Evolutionary conservation across 371 early-diverging fungal genomes (phyloP).

Genomic region (Homolaphlyctis polyrhiza): DNA sequence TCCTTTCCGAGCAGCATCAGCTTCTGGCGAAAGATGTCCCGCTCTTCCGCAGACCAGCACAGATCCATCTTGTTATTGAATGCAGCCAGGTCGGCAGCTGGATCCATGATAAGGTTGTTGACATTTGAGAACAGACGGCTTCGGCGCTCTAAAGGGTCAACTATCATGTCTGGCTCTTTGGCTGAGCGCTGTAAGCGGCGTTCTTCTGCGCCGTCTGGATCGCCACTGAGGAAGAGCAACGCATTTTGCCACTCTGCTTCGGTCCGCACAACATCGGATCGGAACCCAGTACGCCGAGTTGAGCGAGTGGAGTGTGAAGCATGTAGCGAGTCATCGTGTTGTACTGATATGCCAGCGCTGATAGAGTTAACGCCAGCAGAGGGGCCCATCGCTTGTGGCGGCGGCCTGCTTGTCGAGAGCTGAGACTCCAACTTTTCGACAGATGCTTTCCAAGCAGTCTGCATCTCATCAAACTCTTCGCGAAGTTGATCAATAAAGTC

Average conservation of each 20-base stretch:
- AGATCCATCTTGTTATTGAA: conserved; percentile 20
- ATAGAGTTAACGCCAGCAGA: too few relatives aligned
- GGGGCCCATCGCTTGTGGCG: too few relatives aligned
- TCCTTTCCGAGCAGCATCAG: conserved; percentile 83
- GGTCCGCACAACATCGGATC: conserved; percentile 33
- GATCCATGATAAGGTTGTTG: conserved; percentile 34
- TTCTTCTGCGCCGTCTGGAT: conserved; percentile 14
- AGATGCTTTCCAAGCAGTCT: neutral
- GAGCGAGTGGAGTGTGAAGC: neutral
- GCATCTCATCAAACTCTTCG: neutral
- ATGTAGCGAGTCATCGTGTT: neutral
- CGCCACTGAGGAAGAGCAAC: conserved; percentile 22
- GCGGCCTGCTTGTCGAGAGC: too few relatives aligned
- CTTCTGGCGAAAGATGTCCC: conserved; percentile 66
- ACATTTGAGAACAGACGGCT: conserved; percentile 14
- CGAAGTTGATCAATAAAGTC: neutral
- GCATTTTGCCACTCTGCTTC: conserved; percentile 42
- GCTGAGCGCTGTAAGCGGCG: conserved; percentile 11
- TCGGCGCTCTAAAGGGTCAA: conserved; percentile 21
- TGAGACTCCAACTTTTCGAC: neutral
- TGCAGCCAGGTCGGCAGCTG: conserved; percentile 23
- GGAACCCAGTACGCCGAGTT: conserved; percentile 12
- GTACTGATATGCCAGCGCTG: neutral
- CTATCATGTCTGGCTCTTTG: conserved; percentile 32
- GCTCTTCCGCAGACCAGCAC: conserved; percentile 78